Evolutionary conservation across 2,329 filamentous ascomycete species (phyloP), one percentile per base, ranked within the genome.

Genomic region (Trichoderma hamatum): DNA sequence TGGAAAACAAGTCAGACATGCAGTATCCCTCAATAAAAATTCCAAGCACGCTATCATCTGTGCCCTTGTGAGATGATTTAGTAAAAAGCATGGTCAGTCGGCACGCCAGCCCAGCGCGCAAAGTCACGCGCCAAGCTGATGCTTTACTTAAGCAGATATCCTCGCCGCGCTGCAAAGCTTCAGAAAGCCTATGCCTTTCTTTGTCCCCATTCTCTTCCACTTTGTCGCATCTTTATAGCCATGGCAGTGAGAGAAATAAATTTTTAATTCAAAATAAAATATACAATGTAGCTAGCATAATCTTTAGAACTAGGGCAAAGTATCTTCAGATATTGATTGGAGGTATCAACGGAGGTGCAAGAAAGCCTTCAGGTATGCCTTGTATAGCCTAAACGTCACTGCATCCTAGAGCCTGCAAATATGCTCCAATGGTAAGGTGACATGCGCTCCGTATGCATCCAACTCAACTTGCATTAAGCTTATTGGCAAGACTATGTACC

Each of bases 111-210:
- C 49, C 54, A 36, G 54, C 54, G 65, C 64, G 58, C 26, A 49
- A 59, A 51, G 64, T 67, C 64, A 67, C 64, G 64, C 62, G 62
- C 64, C 39, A 49, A 51, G 39, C 64, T n/a, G n/a, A 24, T 13
- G 39, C 39, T 67, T 59, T 67, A 67, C 54, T 67, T 67, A 51
- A 59, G 64, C 64, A 26, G 4, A 24, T 24, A 16, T 43, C 24
- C 19, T 46, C 16, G 21, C 21, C 61, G 21, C 30, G 19, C n/a
- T 51, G 19, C 13, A 19, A n/a, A 63, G 11, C 19, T 32, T 13
- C 30, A 51, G 26, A 30, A 43, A 26, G 24, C 3, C 5, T 58
- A 5, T 24, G 21, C 21, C 3, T 36, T 14, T 9, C 4, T 11
- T 26, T 26, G 28, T 21, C 11, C 24, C 4, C 24, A 5, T 19